phyloP scores from a whole-genome alignment of 2,329 filamentous ascomycete species.

The Lecanicillium sp. region DNA sequence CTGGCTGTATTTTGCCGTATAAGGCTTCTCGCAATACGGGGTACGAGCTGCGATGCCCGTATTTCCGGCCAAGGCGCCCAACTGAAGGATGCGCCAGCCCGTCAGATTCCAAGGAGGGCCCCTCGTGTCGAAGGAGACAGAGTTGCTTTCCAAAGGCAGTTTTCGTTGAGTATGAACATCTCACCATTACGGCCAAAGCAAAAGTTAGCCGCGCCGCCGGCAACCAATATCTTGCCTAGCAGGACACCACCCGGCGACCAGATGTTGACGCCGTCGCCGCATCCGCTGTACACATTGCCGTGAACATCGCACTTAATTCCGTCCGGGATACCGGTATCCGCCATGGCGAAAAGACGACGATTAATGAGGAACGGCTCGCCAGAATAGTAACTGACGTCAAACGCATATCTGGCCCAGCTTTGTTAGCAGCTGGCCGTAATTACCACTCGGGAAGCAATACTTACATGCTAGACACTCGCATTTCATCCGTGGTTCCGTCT shows the following conservation, averaged over 20 bases:
- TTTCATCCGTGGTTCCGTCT: conserved; percentile 21
- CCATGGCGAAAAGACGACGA: conserved; percentile 42
- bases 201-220: conserved; percentile 37
- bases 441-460: no score
- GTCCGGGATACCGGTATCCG: conserved; percentile 37
- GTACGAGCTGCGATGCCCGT: no score
- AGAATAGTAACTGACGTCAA: conserved; percentile 20
- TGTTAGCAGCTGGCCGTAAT: no score
- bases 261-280: conserved; percentile 40
- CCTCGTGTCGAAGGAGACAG: neutral
- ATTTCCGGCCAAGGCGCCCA: no score
- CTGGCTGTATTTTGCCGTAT: no score
- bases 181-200: conserved; percentile 35
- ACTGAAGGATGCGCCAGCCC: no score
- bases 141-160: conserved; percentile 29
- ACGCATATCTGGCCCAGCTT: no score
- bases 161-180: conserved; percentile 40
- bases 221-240: conserved; percentile 35
- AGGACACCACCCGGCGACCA: conserved; percentile 38
- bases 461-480: conserved; percentile 18
- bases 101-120: neutral
- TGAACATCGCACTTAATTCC: conserved; percentile 37
- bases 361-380: conserved; percentile 35
- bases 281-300: conserved; percentile 42
- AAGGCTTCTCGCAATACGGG: no score